Evolutionary conservation across 176 grass and related monocot genomes (phyloP), one percentile per base, ranked within the genome.

Genomic region (Hordeum marinum): DNA sequence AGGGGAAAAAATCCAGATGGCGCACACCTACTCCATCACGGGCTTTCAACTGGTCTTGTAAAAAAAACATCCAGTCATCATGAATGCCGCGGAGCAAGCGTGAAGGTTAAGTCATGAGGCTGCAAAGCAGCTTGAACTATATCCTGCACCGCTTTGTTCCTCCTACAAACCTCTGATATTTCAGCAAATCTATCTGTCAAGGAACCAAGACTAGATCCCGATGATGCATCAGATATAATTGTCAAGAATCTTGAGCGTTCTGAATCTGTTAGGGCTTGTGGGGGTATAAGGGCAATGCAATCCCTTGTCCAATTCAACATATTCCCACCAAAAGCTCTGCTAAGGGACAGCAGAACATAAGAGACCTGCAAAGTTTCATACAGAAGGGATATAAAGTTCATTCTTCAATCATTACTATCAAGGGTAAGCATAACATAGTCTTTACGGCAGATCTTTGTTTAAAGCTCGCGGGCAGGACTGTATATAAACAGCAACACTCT

Each of bases 101-200:
- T 79, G 31, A 99, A 92, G 65, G 77, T 86, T 48, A 92, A 82
- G 42, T 99, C 97, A 43, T 92, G 97, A 79, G 97, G 97, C 83
- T 87, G 91, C 77, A 99, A 87, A 86, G 94, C 91, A 82, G 86
- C 90, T 82, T 99, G 94, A 73, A 96, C 97, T 7, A 99, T 86
- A 52, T 96, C 96, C 83, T 99, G 96, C 55, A 99, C 94, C 2
- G 92, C 85, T 76, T 87, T 88, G 77, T 94, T 99, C 71, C 96
- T 83, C 62, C 90, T 86, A 84, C 96, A 96, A 74, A 99, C 96
- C 67, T 94, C 94, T 73, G 96, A 99, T 68, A 99, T 88, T 82
- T 99, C 96, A 35, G 85, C 91, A 61, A 92, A 82, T 76, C 63
- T 90, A 32, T 87, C 88, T 15, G 86, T 89, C 62, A 92, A 67